Evolutionary conservation across 176 grass and related monocot species (phyloP), one percentile per base, ranked within the genome.

Genomic region (Rhynchospora breviuscula): DNA sequence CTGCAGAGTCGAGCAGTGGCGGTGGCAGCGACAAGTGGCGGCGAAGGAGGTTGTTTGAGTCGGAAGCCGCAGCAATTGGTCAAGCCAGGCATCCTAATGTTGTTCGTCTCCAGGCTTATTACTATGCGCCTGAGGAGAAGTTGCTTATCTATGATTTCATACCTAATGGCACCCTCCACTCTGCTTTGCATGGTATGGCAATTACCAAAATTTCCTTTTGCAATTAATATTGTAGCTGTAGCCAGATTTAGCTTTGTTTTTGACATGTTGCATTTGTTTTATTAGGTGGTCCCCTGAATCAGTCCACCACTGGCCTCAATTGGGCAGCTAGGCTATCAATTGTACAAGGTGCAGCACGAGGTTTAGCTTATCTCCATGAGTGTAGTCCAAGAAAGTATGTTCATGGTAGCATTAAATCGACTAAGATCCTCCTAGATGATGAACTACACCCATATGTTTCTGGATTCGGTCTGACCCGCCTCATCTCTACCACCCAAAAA

Each of bases 131-230:
- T 3, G 96, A 99, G 85, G 96, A 99, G 91, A 94, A 94, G 86
- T 91, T 99, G 13, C 92, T 99, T 67, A 93, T 99, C 91, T 99
- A 95, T 67, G 96, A 95, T 59, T 99, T 90, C 90, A 89, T 99
- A 70, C 47, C 91, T 58, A 99, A 93, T 72, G 96, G 93, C 63
- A 91, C 96, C 8, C 93, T 99, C 79, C 91, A 95, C 83, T 94
- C 96, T 65, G 89, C 89, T 21, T 91, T 99, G 51, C 96, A 99
- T 80, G 93, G 96, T 95, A 90, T 62, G 12, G 11, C 13, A 29
- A 52, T 33, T 13, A 29, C 19, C 40, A 43, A 59, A 33, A 10
- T 15, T 15, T n/a, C 45, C 7, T 70, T 22, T 40, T 59, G 15
- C 73, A 13, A 6, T 26, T 40, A 58, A 44, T 48, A 52, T 53